These are phyloP conservation scores for Spizellomyces punctatus DNA, from an alignment of 192 early-diverging fungal species.

Conservation along the genomic window DNA sequence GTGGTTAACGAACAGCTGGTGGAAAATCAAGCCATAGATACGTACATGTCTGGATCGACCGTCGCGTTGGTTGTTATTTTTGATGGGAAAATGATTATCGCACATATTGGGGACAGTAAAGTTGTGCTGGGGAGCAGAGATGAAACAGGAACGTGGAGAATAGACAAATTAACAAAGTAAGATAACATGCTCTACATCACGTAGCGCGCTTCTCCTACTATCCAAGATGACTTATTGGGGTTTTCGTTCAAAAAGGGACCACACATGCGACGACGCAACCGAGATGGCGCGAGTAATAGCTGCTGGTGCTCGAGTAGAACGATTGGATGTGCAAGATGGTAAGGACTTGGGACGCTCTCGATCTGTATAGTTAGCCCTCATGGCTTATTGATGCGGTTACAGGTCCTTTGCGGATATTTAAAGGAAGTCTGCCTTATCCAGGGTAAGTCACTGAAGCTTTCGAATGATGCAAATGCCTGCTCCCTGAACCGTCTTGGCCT, in stretches of 20 bases:
- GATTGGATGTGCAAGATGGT: slow-evolving; percentile 33
- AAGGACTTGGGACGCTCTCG: neutral
- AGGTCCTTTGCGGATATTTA: slow-evolving; percentile 59
- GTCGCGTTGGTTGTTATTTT: slow-evolving; percentile 40
- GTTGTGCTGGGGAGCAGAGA: slow-evolving; percentile 36
- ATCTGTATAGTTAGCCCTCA: neutral
- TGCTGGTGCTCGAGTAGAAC: slow-evolving; percentile 47
- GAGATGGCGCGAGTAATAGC: slow-evolving; percentile 40
- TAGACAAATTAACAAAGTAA: slow-evolving; percentile 33
- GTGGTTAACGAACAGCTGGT: slow-evolving; percentile 37
- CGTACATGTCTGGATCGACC: slow-evolving; percentile 59
- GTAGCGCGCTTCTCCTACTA: neutral
- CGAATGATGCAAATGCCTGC: too few relatives aligned
- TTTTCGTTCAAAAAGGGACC: slow-evolving; percentile 29
- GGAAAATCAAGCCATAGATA: slow-evolving; percentile 42
- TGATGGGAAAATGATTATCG: slow-evolving; percentile 36
- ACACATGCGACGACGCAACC: slow-evolving; percentile 38
- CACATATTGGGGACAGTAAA: slow-evolving; percentile 52
- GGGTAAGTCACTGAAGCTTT: slow-evolving; percentile 33
- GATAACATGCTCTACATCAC: neutral
- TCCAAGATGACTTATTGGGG: neutral
- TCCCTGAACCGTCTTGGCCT: neutral
- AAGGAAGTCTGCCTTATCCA: slow-evolving; percentile 60
- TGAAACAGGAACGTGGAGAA: slow-evolving; percentile 10
- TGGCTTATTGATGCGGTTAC: slow-evolving; percentile 7